phyloP scores from a whole-genome alignment of 345 rosid species.

The Cardamine resedifolia region DNA sequence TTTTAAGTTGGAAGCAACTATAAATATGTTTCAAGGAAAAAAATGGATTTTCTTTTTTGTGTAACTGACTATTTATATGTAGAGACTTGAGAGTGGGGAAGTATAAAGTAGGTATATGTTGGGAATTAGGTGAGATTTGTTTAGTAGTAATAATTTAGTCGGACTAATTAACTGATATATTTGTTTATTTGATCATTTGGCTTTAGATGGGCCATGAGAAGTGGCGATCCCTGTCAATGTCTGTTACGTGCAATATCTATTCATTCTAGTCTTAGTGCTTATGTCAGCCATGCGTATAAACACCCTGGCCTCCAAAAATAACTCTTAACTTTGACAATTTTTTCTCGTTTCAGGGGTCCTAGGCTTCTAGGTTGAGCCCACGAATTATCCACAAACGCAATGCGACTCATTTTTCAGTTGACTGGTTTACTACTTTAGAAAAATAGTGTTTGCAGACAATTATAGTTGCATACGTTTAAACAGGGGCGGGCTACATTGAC shows the following conservation, averaged over 20 bases:
- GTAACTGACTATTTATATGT: background rate
- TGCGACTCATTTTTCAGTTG: too few relatives aligned
- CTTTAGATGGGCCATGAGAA: constrained; percentile 11
- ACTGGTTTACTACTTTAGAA: too few relatives aligned
- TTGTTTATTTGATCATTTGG: constrained; percentile 5
- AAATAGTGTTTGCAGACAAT: too few relatives aligned
- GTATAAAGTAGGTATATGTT: constrained; percentile 20
- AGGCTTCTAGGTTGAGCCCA: too few relatives aligned
- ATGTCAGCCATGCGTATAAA: constrained; percentile 22
- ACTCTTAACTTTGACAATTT: too few relatives aligned
- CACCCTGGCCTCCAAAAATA: background rate
- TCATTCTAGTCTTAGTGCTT: constrained; percentile 8
- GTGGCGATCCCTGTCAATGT: constrained; percentile 19
- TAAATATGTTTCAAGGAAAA: background rate
- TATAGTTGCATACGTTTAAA: too few relatives aligned
- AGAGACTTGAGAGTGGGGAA: constrained; percentile 20
- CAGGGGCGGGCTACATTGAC: too few relatives aligned
- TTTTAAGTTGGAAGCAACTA: background rate
- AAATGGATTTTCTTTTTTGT: background rate
- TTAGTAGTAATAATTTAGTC: background rate
- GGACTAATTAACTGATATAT: background rate
- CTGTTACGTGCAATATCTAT: constrained; percentile 16
- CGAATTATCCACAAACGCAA: too few relatives aligned
- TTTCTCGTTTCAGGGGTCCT: too few relatives aligned
- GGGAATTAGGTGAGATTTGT: constrained; percentile 27